Conservation (phyloP, 352 stramenopile species). For the Porosira glacialis region DNA sequence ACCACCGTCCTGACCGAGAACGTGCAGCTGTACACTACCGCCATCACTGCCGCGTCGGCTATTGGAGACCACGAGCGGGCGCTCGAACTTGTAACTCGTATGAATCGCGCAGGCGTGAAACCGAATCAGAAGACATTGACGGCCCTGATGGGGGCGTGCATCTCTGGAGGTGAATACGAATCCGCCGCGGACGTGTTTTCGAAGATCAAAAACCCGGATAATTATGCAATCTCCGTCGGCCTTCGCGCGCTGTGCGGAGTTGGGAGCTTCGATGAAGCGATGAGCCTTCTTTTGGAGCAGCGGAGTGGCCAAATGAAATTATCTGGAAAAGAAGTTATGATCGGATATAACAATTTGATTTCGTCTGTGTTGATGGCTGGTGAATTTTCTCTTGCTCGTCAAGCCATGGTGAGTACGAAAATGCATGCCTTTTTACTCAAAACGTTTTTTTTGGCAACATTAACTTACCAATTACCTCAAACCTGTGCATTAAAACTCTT, state of each 20-base stretch:
- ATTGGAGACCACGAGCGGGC: slow-evolving; percentile 71
- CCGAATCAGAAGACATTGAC: slow-evolving; percentile 79
- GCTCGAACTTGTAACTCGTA: slow-evolving; percentile 71
- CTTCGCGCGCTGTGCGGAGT: slow-evolving; percentile 56
- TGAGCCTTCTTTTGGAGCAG: slow-evolving; percentile 53
- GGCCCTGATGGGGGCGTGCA: slow-evolving; percentile 70
- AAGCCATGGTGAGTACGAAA: too few species aligned
- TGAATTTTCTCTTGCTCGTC: too few species aligned
- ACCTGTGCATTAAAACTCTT: too few species aligned
- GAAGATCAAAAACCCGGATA: slow-evolving; percentile 73
- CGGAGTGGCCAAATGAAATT: slow-evolving; percentile 45
- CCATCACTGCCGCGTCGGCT: slow-evolving; percentile 70
- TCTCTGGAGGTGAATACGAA: slow-evolving; percentile 57
- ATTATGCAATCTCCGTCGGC: slow-evolving; percentile 66
- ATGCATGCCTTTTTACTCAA: too few species aligned
- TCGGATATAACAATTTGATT: slow-evolving; percentile 62
- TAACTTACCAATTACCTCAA: too few species aligned
- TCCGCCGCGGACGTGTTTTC: slow-evolving; percentile 67
- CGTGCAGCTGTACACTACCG: slow-evolving; percentile 79
- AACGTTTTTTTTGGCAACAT: too few species aligned
- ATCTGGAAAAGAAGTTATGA: slow-evolving; percentile 70
- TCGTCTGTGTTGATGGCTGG: too few species aligned
- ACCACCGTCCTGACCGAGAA: slow-evolving; percentile 74
- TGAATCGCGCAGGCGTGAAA: slow-evolving; percentile 70
- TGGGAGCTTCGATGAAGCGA: slow-evolving; percentile 46